phyloP scores from a whole-genome alignment of 306 rosid species.

The Medicago truncatula region MtrunA17r5.0-ANR NC_053048.1:38374001-38374500 shows the following conservation, averaged over 20 bases:
- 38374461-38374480: not conserved
- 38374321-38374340: not conserved
- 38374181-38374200: not conserved
- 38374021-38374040: no score
- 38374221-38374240: not conserved
- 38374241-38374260: conserved; percentile 25
- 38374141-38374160: conserved; percentile 19
- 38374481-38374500: not conserved
- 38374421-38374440: not conserved
- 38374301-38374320: conserved; percentile 25
- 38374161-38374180: conserved; percentile 27
- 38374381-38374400: conserved; percentile 21
- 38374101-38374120: conserved; percentile 16
- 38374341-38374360: conserved; percentile 11
- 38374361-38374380: not conserved
- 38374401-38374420: not conserved
- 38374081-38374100: conserved; percentile 30
- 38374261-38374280: conserved; percentile 2
- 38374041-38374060: no score
- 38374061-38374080: no score
- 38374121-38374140: not conserved
- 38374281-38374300: not conserved
- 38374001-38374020: no score
- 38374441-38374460: not conserved
- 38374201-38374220: conserved; percentile 50